phyloP scores from a whole-genome alignment of 345 rosid species.

The Heritiera fomes region DNA sequence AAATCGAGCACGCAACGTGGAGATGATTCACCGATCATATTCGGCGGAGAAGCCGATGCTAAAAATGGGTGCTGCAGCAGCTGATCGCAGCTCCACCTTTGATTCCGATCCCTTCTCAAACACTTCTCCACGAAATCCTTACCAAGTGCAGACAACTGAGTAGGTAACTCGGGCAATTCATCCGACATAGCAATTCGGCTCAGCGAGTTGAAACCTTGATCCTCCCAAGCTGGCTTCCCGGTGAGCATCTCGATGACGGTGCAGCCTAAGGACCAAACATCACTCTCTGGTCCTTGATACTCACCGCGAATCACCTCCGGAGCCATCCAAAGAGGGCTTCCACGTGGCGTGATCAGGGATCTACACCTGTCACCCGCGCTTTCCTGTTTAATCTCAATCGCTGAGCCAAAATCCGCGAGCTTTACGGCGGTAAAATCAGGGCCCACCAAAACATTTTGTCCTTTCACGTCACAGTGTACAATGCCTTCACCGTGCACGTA shows the following conservation, averaged over 20 bases:
- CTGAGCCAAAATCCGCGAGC: slow-evolving; percentile 82
- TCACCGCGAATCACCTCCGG: slow-evolving; percentile 79
- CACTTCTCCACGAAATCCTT: slow-evolving; percentile 68
- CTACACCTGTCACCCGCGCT: background rate
- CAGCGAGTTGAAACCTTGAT: slow-evolving; percentile 52
- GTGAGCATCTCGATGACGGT: slow-evolving; percentile 75
- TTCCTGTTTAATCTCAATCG: slow-evolving; percentile 23
- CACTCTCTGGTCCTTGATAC: slow-evolving; percentile 75
- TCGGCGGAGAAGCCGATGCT: slow-evolving; percentile 26
- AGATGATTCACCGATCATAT: slow-evolving; percentile 39
- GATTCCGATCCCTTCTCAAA: slow-evolving; percentile 46
- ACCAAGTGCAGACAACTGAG: slow-evolving; percentile 47
- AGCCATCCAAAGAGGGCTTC: slow-evolving; percentile 94
- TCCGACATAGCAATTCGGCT: slow-evolving; percentile 55
- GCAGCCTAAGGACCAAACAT: slow-evolving; percentile 83
- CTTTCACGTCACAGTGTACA: slow-evolving; percentile 81
- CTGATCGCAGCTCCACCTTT: slow-evolving; percentile 76
- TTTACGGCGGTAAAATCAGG: slow-evolving; percentile 38
- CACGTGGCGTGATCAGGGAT: slow-evolving; percentile 47
- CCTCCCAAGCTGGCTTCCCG: slow-evolving; percentile 76
- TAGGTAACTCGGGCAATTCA: slow-evolving; percentile 52
- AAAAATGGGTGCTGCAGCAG: slow-evolving; percentile 68
- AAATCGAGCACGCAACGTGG: slow-evolving; percentile 79
- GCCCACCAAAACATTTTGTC: slow-evolving; percentile 57
- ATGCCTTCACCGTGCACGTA: slow-evolving; percentile 59